Evolutionary conservation across 1,284 basidiomycete species (phyloP).

Genomic region (Papiliotrema laurentii): DNA sequence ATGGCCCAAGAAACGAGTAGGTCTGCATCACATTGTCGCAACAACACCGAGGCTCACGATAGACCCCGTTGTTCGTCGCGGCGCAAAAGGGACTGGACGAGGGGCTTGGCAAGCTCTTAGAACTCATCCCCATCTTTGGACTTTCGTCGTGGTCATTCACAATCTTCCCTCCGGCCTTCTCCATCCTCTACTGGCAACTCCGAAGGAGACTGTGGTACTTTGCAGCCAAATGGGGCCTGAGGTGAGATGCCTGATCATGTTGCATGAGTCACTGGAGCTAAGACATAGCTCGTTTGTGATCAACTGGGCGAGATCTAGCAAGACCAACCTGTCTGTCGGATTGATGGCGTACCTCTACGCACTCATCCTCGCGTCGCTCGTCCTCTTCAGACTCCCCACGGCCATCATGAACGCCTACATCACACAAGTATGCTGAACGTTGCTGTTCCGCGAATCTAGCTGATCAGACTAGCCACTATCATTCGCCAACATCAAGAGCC

Average conservation of each 20-base stretch:
- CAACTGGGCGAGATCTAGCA: slow-evolving; percentile 32
- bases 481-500: slow-evolving; percentile 31
- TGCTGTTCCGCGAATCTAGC: slow-evolving; percentile 1
- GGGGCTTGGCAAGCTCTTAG: neutral
- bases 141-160: neutral
- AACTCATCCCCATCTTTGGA: neutral
- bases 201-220: slow-evolving; percentile 13
- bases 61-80: slow-evolving; percentile 18
- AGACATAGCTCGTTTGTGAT: slow-evolving; percentile 31
- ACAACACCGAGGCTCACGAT: no score
- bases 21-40: neutral
- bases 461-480: slow-evolving; percentile 35
- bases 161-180: slow-evolving; percentile 11
- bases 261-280: neutral
- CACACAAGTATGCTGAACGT: slow-evolving; percentile 20
- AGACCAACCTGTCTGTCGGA: slow-evolving; percentile 20
- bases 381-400: slow-evolving; percentile 22
- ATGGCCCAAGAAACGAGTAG: slow-evolving; percentile 33
- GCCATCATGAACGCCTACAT: slow-evolving; percentile 34
- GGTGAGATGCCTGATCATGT: slow-evolving; percentile 8
- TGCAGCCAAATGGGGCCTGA: slow-evolving; percentile 5
- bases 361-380: slow-evolving; percentile 20
- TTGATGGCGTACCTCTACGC: slow-evolving; percentile 25
- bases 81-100: slow-evolving; percentile 8
- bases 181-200: slow-evolving; percentile 13